phyloP scores from a whole-genome alignment of 176 grass and related monocot genomes.

The Elaeis guineensis region DNA sequence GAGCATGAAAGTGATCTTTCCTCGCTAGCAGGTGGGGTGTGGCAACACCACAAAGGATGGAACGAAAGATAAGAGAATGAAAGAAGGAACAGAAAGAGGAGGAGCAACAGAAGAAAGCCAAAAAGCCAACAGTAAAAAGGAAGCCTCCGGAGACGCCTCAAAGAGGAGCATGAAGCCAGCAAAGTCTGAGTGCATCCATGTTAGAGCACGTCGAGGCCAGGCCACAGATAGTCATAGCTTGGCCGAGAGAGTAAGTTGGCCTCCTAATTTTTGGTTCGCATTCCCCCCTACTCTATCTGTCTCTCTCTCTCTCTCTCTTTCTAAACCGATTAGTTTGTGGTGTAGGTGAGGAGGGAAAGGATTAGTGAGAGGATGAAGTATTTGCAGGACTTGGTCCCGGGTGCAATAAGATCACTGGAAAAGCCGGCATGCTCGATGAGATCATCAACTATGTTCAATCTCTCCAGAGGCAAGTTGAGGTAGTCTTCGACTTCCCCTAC shows the following conservation, averaged over 20 bases:
- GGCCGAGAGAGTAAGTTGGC: slow-evolving; percentile 68
- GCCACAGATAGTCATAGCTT: slow-evolving; percentile 98
- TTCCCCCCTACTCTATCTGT: no score
- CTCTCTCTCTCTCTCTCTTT: no score
- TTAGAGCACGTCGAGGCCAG: slow-evolving; percentile 88
- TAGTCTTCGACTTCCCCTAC: slow-evolving; percentile 4
- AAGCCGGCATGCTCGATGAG: slow-evolving; percentile 99
- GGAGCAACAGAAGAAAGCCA: not conserved
- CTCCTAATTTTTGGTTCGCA: not conserved
- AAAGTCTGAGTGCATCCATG: slow-evolving; percentile 85
- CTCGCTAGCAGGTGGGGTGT: slow-evolving; percentile 1
- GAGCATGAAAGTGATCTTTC: no score
- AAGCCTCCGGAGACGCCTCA: slow-evolving; percentile 21
- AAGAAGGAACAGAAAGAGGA: slow-evolving; percentile 4
- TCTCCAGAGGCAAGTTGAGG: slow-evolving; percentile 97
- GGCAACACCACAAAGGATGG: slow-evolving; percentile 7
- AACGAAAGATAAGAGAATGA: slow-evolving; percentile 25
- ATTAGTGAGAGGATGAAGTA: slow-evolving; percentile 98
- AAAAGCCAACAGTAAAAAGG: slow-evolving; percentile 20
- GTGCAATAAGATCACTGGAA: slow-evolving; percentile 92
- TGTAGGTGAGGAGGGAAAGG: slow-evolving; percentile 88
- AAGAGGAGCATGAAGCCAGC: slow-evolving; percentile 20
- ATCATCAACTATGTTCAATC: slow-evolving; percentile 99
- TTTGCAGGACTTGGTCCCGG: slow-evolving; percentile 95
- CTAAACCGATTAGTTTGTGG: not conserved